Evolutionary conservation across 139 green algal species (phyloP), one percentile per base, ranked within the genome.

Genomic region (Chlorella ohadii): DNA sequence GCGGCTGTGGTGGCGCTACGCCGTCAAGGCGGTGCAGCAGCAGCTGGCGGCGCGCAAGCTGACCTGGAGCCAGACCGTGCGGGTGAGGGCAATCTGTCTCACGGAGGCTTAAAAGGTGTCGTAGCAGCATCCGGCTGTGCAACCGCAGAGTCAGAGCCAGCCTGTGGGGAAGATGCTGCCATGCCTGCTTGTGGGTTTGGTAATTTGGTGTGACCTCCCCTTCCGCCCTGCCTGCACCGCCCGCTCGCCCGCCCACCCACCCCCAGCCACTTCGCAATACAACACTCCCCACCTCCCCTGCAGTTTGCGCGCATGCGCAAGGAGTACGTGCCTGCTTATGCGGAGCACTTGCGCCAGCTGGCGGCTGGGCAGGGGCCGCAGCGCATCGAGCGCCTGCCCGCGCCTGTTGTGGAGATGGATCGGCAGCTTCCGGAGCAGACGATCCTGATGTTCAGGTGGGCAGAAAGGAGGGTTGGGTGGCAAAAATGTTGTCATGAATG

Each of bases 1-100:
- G 1, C 83, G 89, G 4, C 22, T 92, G 20, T 98, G 95, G 95
- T 98, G 95, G 95, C 87, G 79, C 4, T 98, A 98, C 81, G 95
- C 93, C 15, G 56, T 86, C 28, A 79, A 68, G 17, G 92, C 91
- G 0, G 87, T 95, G 12, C 80, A 51, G 38, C 82, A 84, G 33
- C 85, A 90, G 83, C 63, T 84, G 44, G 33, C 61, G 34, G 47
- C 67, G 1, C 86, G 74, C 64, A 61, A 70, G 51, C 73, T 92
- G 33, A 89, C 72, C 28, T 96, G 93, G 93, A 15, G 41, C 3
- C 68, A 90, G 12, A 70, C 94, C 11, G 64, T 83, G 22, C 27
- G 72, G 86, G 86, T 87, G 31, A 36, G 61, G 4, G 44, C 9
- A 16, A 51, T 6, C 6, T 51, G 44, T 51, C 7, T n/a, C n/a